Conservation (phyloP, 768 basidiomycete genomes). For the Trametes punicea region DNA sequence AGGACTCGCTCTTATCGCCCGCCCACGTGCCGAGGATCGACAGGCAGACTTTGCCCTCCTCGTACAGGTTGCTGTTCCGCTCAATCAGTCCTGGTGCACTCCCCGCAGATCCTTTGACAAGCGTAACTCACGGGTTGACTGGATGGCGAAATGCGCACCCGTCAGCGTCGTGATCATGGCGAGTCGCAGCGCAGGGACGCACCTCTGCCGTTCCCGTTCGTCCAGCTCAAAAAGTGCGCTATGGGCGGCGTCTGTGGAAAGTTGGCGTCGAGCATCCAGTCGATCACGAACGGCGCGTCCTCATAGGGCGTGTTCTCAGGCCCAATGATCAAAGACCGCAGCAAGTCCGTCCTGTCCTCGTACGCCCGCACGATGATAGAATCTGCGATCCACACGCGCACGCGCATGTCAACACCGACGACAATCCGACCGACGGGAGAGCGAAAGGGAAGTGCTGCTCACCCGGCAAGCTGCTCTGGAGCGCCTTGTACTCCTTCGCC, state of each 20-base stretch:
- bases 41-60: slow-evolving; percentile 92
- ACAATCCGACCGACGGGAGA: background rate
- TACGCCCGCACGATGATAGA: slow-evolving; percentile 87
- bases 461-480: slow-evolving; percentile 84
- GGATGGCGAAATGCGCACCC: background rate
- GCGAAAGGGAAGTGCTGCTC: slow-evolving; percentile 17
- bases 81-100: background rate
- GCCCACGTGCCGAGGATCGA: slow-evolving; percentile 92
- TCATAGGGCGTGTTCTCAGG: slow-evolving; percentile 94
- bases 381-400: slow-evolving; percentile 42
- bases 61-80: slow-evolving; percentile 73
- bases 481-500: slow-evolving; percentile 76
- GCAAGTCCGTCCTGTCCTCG: slow-evolving; percentile 83
- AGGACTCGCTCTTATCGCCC: slow-evolving; percentile 83
- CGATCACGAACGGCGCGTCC: slow-evolving; percentile 92
- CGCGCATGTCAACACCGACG: background rate
- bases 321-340: slow-evolving; percentile 87
- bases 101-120: background rate
- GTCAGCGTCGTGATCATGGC: background rate
- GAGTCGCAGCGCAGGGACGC: slow-evolving; percentile 26
- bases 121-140: slow-evolving; percentile 74
- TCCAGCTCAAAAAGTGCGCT: slow-evolving; percentile 92
- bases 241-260: slow-evolving; percentile 81
- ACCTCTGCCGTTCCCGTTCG: slow-evolving; percentile 90
- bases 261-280: slow-evolving; percentile 85